These are phyloP conservation scores for Coprinellus micaceus DNA, from an alignment of 768 basidiomycete genomes.

Conservation along the genomic window DNA sequence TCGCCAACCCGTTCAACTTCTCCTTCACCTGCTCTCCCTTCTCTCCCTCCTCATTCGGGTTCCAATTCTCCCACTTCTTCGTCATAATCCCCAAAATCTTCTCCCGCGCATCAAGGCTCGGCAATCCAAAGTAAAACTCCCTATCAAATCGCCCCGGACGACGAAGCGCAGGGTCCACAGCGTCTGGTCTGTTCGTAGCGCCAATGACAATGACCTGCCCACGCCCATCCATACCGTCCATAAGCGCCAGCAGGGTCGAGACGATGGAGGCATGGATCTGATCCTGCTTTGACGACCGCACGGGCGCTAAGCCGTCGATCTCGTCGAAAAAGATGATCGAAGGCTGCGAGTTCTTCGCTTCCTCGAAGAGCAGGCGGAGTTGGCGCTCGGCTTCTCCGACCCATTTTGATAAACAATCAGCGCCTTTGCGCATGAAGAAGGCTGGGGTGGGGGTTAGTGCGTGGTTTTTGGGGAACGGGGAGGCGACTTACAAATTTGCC, in stretches of 20 bases:
- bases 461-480: neutral
- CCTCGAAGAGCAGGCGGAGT: conserved; percentile 90
- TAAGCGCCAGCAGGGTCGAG: conserved; percentile 89
- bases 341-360: conserved; percentile 88
- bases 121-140: conserved; percentile 96
- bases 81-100: conserved; percentile 92
- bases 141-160: conserved; percentile 95
- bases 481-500: conserved; percentile 73
- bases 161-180: conserved; percentile 93
- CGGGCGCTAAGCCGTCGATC: conserved; percentile 97
- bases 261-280: conserved; percentile 99
- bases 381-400: conserved; percentile 98
- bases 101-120: conserved; percentile 77
- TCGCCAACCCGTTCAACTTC: conserved; percentile 70
- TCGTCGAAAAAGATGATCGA: conserved; percentile 99
- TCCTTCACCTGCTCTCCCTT: conserved; percentile 53
- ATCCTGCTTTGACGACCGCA: conserved; percentile 97
- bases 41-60: conserved; percentile 34
- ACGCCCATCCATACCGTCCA: conserved; percentile 99
- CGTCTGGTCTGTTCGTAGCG: conserved; percentile 95
- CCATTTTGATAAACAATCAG: conserved; percentile 97
- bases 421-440: conserved; percentile 99
- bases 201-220: conserved; percentile 98
- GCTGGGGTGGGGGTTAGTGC: conserved; percentile 42
- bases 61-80: conserved; percentile 83